phyloP scores from a whole-genome alignment of 2,329 filamentous ascomycete species.

The Coniochaeta ligniaria region DNA sequence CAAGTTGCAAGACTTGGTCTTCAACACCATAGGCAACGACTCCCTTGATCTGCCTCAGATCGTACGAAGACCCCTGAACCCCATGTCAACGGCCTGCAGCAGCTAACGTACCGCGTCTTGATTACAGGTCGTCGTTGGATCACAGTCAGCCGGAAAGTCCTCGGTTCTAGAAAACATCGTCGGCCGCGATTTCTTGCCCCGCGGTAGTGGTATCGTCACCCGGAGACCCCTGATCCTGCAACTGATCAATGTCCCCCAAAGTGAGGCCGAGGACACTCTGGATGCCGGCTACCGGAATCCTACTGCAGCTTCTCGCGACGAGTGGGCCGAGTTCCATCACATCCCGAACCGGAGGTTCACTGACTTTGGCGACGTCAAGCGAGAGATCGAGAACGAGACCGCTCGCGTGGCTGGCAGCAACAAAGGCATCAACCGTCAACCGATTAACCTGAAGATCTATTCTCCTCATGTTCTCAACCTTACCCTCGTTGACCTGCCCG shows the following conservation, averaged over 20 bases:
- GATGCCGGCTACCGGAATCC: constrained; percentile 71
- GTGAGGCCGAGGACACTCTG: constrained; percentile 60
- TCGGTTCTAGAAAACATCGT: constrained; percentile 99
- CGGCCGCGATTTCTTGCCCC: constrained; percentile 90
- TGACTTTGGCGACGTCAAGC: constrained; percentile 96
- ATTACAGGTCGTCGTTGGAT: constrained; percentile 87
- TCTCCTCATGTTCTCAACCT: constrained; percentile 94
- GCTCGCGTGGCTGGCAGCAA: constrained; percentile 65
- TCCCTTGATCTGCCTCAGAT: constrained; percentile 97
- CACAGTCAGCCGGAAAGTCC: constrained; percentile 96
- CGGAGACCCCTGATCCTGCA: constrained; percentile 91
- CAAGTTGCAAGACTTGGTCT: constrained; percentile 96
- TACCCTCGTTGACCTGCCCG: constrained; percentile 91
- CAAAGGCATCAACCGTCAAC: constrained; percentile 95
- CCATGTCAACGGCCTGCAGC: constrained; percentile 1
- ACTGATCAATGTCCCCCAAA: constrained; percentile 90
- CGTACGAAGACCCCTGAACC: constrained; percentile 47
- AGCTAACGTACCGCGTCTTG: constrained; percentile 9
- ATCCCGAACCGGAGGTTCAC: constrained; percentile 86
- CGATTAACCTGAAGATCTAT: constrained; percentile 98
- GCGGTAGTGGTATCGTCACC: constrained; percentile 94
- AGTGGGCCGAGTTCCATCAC: constrained; percentile 96
- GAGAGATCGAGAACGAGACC: constrained; percentile 88
- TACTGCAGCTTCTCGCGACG: constrained; percentile 56
- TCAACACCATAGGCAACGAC: constrained; percentile 99